phyloP scores from a whole-genome alignment of 306 rosid species.

The Prunus salicina region DNA sequence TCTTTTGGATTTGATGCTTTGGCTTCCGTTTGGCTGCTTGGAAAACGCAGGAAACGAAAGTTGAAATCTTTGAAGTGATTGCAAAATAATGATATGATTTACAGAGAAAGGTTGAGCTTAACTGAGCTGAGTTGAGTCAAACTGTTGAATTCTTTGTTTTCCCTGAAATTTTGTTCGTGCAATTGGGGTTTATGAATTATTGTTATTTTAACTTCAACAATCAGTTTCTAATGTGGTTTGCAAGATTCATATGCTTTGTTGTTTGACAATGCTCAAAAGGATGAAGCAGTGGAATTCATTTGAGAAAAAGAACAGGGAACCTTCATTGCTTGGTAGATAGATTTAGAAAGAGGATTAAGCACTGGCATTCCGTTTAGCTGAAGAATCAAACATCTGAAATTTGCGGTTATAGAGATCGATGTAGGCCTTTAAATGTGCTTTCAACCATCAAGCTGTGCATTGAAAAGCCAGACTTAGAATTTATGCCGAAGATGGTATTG shows the following conservation, averaged over 20 bases:
- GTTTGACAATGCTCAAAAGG: neutral
- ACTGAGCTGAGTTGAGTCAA: neutral
- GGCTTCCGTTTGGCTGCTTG: slow-evolving; percentile 25
- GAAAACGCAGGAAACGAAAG: slow-evolving; percentile 6
- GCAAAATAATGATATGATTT: neutral
- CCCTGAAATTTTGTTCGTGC: neutral
- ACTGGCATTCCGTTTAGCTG: neutral
- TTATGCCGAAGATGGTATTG: neutral
- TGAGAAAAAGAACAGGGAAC: neutral
- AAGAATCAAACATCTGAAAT: neutral
- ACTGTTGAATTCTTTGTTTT: neutral
- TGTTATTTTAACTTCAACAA: neutral
- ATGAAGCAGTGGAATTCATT: neutral
- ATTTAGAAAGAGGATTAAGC: neutral
- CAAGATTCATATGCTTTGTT: neutral
- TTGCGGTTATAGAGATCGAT: neutral
- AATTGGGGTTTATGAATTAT: too few relatives aligned
- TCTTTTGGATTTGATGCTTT: slow-evolving; percentile 6
- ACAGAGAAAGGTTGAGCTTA: neutral
- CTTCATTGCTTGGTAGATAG: neutral
- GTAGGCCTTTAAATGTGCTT: neutral
- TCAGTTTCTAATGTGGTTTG: neutral
- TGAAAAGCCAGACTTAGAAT: neutral
- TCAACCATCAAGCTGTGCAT: neutral
- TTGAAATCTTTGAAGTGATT: neutral